Evolutionary conservation across 164 flowering plant species (phyloP), one percentile per base, ranked within the genome.

Genomic region (Vitis rotundifolia): DNA sequence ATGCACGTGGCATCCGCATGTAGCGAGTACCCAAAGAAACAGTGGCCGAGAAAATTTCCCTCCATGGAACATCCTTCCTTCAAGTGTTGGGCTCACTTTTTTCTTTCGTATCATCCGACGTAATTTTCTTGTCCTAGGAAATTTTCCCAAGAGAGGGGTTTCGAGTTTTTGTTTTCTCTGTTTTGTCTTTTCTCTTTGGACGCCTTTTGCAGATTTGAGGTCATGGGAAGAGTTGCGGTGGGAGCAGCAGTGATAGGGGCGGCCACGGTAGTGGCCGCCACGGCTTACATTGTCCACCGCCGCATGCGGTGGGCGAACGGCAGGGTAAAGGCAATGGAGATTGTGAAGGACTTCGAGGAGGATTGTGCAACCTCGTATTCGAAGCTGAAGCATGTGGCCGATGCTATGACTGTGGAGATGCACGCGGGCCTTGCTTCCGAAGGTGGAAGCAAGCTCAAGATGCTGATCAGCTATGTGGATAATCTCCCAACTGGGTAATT

Each of bases 401-500:
- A 85, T 44, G 91, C 89, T 59, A 81, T 88, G 89, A 78, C 81
- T 18, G 89, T 80, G 9, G 89, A 86, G 86, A 88, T 88, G 91
- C 87, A 83, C 75, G 87, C 87, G 29, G 92, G 92, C 11, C 84
- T 88, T 22, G 92, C 85, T 9, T 81, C 87, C n/a, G 91, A 88
- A 50, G 86, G 84, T 53, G 88, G 84, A 14, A 82, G 86, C 74
- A 81, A 83, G 75, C 87, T 88, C 52, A 88, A 84, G 85, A 88
- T 88, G 91, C 69, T 88, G 58, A 82, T 88, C 73, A 84, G 85
- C 80, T 88, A 77, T 54, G 89, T 86, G 16, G 89, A 88, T 68
- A 84, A 80, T 74, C 84, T 88, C 49, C 91, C 91, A 15, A 82
- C 91, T 48, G 91, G 91, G 90, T 84, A 80, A 18, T 31, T 22